Evolutionary conservation across 2,329 filamentous ascomycete species (phyloP), one percentile per base, ranked within the genome.

Genomic region (Didymella exigua): DNA sequence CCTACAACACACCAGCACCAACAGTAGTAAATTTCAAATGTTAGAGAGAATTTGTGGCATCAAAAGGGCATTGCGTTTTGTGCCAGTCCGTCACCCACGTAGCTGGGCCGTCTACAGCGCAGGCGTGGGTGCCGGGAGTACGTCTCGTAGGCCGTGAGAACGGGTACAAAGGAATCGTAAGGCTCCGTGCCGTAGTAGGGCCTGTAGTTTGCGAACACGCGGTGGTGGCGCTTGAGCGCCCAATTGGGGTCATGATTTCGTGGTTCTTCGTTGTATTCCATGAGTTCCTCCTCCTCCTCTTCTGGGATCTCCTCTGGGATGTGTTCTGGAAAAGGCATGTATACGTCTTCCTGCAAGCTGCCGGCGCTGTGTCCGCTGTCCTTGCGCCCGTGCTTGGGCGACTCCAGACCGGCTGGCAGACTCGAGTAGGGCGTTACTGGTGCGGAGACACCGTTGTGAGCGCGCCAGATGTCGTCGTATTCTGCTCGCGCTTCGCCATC

Each of bases 111-210:
- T 45, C 53, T 42, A 54, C 63, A 66, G n/a, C 49, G 50, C 36
- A 60, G 52, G 41, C 16, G 47, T 13, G 62, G 63, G 55, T 67
- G 66, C 24, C 46, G 56, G n/a, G 47, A 27, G 42, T 50, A 42
- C 1, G 54, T 60, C 33, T 56, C 51, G 53, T 70, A 70, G 18
- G 23, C 59, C 2, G 29, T n/a, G 10, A 55, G 33, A 27, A 73
- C 56, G 21, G 70, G 70, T 2, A 73, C 51, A 42, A 55, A 68
- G 34, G 67, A 70, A 33, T 59, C 54, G 52, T 71, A 72, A 8
- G 65, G 69, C 48, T 52, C 30, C 2, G 60, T 65, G 11, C 67
- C 69, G 19, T 66, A 58, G 13, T 66, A 29, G 2, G 67, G 62
- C 29, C 59, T 54, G 44, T 62, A 60, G 23, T 55, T 46, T 8